Base-by-base conservation (phyloP, 1,284 basidiomycete genomes). In the Puccinia horiana region DNA sequence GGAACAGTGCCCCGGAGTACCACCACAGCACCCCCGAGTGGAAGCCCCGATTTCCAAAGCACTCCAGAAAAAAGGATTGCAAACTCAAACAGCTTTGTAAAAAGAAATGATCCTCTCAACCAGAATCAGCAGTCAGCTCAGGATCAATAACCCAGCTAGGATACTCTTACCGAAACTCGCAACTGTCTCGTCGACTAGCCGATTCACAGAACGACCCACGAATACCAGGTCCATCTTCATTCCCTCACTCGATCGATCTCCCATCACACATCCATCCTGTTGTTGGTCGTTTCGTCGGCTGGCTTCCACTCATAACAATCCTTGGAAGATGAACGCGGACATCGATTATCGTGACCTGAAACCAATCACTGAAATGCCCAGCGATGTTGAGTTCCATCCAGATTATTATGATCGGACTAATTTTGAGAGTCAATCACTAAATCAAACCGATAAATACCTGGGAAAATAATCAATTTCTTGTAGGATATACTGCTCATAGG, bases 341-440 rank as follows among this genome's bases (percentile, higher is more conserved):
- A 88, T 98, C 76, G 89, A 90, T 0, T 98, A 97, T 86, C 91
- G 93, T 47, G 91, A 95, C 84, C 88, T 99, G 73, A 94, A 97
- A 88, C 91, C 92, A 0, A 91, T 91, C 84, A 94, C 94, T 0
- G 87, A 91, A 85, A 92, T 91, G 85, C 96, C 96, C 0, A 92
- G 89, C 40, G 90, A 92, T 49, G 95, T 96, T 69, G 37, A 69
- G 65, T 69, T n/a, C 1, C 76, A 12, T 44, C 63, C n/a, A n/a
- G n/a, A n/a, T 58, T 20, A 35, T 37, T 79, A 47, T 47, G 44
- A 47, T 26, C 14, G n/a, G 26, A 12, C 4, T n/a, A n/a, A n/a
- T n/a, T n/a, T n/a, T n/a, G 84, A 96, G 94, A 89, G 93, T 83
- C 89, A 92, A n/a, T 93, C 93, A 86, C 85, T 96, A 77, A 91